phyloP scores from a whole-genome alignment of 306 rosid genomes.

The Biancaea sappan region DNA sequence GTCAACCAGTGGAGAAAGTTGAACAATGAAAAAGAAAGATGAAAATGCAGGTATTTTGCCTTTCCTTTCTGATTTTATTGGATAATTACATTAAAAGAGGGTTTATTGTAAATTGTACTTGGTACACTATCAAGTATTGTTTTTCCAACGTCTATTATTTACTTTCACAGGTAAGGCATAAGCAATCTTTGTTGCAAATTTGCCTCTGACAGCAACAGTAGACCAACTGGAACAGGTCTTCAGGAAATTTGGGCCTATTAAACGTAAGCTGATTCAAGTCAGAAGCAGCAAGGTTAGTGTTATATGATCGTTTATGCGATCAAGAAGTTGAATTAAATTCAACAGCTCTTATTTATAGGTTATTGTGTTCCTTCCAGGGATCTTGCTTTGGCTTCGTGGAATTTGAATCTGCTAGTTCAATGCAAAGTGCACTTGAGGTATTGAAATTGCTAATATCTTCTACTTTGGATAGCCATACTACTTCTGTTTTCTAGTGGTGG shows the following conservation, averaged over 20 bases:
- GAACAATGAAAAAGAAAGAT: conserved; percentile 56
- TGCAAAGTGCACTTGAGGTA: conserved; percentile 79
- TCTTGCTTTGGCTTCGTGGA: conserved; percentile 91
- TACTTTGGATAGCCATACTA: background rate
- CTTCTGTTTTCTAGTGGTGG: background rate
- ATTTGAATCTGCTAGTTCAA: conserved; percentile 69
- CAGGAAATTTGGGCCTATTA: conserved; percentile 76
- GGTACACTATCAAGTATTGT: no score
- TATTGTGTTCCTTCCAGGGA: conserved; percentile 40
- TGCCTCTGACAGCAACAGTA: conserved; percentile 81
- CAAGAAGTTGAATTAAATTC: background rate
- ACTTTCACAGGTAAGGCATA: conserved; percentile 57
- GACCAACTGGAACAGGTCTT: conserved; percentile 69
- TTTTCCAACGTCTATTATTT: background rate
- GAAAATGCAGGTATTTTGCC: conserved; percentile 54
- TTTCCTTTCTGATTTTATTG: background rate
- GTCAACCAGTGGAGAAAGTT: no score
- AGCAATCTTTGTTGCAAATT: conserved; percentile 83
- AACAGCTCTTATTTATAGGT: background rate
- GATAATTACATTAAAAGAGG: background rate
- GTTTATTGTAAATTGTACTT: no score
- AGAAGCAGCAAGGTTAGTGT: conserved; percentile 70
- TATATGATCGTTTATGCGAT: background rate
- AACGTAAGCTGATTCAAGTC: conserved; percentile 76
- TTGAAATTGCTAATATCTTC: background rate